Conservation (phyloP, 164 flowering plant genomes). For the Hamamelis virginiana region DNA sequence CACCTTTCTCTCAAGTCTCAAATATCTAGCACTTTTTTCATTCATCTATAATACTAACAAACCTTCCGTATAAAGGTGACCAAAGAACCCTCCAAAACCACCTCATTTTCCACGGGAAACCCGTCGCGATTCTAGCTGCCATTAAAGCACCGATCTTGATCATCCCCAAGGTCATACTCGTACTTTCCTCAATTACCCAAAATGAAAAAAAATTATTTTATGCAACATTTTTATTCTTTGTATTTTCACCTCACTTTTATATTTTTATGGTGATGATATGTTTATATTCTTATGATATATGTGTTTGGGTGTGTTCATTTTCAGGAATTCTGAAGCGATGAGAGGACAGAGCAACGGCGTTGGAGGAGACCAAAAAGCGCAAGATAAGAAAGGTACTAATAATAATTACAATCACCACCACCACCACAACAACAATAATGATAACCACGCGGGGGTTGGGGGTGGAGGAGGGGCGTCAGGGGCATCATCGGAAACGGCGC, state of each 20-base stretch:
- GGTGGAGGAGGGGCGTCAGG: conserved; percentile 36
- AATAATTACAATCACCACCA: conserved; percentile 14
- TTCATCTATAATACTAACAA: no score
- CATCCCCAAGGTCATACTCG: conserved; percentile 34
- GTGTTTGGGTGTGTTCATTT: conserved; percentile 8
- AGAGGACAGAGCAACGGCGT: conserved; percentile 59
- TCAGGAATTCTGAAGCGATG: conserved; percentile 71
- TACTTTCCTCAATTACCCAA: conserved; percentile 16
- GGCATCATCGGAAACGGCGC: conserved; percentile 61
- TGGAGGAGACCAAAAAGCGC: conserved; percentile 34
- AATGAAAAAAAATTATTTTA: no score
- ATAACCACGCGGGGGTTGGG: conserved; percentile 7
- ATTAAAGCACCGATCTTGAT: conserved; percentile 19
- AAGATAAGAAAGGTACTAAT: conserved; percentile 31
- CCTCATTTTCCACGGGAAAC: conserved; percentile 15
- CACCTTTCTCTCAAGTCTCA: neutral
- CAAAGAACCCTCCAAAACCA: conserved; percentile 10
- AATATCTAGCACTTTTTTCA: neutral
- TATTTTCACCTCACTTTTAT: neutral
- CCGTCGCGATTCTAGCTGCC: conserved; percentile 4
- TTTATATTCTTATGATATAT: neutral
- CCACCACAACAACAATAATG: conserved; percentile 21
- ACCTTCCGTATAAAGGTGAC: no score
- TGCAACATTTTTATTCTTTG: neutral
- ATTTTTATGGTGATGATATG: neutral